Evolutionary conservation across 345 rosid species (phyloP).

Genomic region (Eucalyptus globulus): DNA sequence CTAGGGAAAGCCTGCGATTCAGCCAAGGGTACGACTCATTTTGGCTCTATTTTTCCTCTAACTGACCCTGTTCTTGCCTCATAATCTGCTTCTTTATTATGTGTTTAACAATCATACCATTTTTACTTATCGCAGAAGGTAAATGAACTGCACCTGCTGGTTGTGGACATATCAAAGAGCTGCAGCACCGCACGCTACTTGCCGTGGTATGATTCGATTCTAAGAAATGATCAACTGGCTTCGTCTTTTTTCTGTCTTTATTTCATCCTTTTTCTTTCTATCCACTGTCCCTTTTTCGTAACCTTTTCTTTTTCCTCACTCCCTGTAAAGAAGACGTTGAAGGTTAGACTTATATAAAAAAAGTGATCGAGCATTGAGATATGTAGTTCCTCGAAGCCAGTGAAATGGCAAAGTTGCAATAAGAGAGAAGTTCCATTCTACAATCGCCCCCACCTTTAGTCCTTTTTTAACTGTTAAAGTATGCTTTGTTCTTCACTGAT

Average conservation of each 20-base stretch:
- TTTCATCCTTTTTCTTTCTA: background rate
- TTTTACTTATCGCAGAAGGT: background rate
- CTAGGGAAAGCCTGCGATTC: conserved; percentile 41
- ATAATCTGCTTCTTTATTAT: background rate
- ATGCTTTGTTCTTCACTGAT: background rate
- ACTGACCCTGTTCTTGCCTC: background rate
- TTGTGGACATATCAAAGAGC: background rate
- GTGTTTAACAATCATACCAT: background rate
- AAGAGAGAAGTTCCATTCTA: background rate
- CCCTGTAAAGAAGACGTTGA: background rate
- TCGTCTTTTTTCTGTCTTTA: background rate
- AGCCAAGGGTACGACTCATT: conserved; percentile 5
- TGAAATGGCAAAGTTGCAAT: background rate
- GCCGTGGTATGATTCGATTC: background rate
- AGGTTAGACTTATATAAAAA: background rate
- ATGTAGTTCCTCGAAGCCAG: background rate
- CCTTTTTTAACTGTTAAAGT: background rate
- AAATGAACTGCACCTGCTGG: background rate
- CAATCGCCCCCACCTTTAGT: background rate
- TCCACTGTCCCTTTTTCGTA: background rate
- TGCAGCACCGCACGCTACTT: background rate
- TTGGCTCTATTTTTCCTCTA: background rate
- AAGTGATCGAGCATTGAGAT: background rate
- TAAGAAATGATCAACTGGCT: background rate
- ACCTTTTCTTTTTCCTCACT: background rate